phyloP scores from a whole-genome alignment of 2,329 filamentous ascomycete species.

The Apiospora arundinis region DNA sequence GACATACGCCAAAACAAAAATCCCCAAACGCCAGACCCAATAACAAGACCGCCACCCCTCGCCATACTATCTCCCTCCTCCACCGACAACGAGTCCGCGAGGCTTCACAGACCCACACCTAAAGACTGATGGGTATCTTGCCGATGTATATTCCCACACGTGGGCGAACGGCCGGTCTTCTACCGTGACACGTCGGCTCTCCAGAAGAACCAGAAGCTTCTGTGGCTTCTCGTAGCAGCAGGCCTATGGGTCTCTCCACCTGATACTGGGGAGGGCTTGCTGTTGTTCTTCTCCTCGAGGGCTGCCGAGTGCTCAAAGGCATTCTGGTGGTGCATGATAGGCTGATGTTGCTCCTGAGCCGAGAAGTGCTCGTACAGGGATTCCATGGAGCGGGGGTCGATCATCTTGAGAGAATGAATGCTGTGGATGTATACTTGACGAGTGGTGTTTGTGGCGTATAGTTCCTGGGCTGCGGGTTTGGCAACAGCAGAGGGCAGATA shows the following conservation, averaged over 20 bases:
- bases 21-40: not conserved
- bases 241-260: not conserved
- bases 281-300: not conserved
- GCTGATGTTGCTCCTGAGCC: slow-evolving; percentile 1
- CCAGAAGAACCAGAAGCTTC: slow-evolving; percentile 16
- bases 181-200: slow-evolving; percentile 6
- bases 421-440: not conserved
- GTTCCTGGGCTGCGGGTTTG: not conserved
- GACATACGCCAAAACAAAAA: not conserved
- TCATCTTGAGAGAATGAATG: not conserved
- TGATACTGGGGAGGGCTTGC: not conserved
- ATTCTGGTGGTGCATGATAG: not conserved
- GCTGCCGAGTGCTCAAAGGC: not conserved
- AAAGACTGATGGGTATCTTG: not conserved
- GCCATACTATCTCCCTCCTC: not conserved
- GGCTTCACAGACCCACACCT: not conserved
- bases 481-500: not conserved
- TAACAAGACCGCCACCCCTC: too few species aligned
- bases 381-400: slow-evolving; percentile 10
- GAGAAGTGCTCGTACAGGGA: slow-evolving; percentile 12
- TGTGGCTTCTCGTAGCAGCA: not conserved
- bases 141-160: not conserved
- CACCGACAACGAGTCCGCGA: not conserved
- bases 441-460: not conserved
- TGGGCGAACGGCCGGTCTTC: not conserved